phyloP scores from a whole-genome alignment of 2,329 filamentous ascomycete species.

The Rosellinia necatrix region DNA sequence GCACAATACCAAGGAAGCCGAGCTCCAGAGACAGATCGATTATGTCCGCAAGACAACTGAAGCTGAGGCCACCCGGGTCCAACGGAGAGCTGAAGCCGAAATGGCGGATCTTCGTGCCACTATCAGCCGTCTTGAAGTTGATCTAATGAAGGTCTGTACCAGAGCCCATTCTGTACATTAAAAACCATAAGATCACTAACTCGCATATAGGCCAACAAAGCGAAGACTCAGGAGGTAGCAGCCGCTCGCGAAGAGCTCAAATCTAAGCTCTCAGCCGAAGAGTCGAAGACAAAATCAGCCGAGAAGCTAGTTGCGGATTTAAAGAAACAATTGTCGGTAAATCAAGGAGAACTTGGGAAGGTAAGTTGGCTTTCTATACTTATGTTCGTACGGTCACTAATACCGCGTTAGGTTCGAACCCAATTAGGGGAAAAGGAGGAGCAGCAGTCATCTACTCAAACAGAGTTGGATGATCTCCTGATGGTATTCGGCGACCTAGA shows the following conservation, averaged over 20 bases:
- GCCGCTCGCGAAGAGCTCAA: conserved; percentile 56
- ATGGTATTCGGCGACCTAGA: conserved; percentile 83
- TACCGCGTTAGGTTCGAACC: conserved; percentile 33
- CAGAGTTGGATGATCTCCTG: conserved; percentile 78
- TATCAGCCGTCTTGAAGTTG: conserved; percentile 64
- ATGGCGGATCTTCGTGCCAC: conserved; percentile 41
- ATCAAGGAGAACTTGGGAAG: conserved; percentile 42
- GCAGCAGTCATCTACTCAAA: conserved; percentile 67
- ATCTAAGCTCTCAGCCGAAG: conserved; percentile 36
- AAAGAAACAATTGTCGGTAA: conserved; percentile 48
- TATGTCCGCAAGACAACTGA: conserved; percentile 50
- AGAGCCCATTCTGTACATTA: neutral
- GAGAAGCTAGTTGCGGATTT: conserved; percentile 54
- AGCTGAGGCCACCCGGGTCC: conserved; percentile 39
- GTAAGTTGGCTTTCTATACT: conserved; percentile 25
- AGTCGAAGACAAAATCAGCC: conserved; percentile 45
- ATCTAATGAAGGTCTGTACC: conserved; percentile 60
- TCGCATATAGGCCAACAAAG: conserved; percentile 58
- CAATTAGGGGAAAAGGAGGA: conserved; percentile 57
- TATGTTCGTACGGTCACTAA: conserved; percentile 22
- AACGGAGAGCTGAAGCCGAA: conserved; percentile 39
- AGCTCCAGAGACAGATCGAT: conserved; percentile 48
- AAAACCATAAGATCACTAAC: conserved; percentile 2
- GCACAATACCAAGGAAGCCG: conserved; percentile 42
- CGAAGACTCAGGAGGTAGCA: conserved; percentile 64